Conservation (phyloP, 2,329 filamentous ascomycete genomes). For the Incumbomyces delicatus region DNA sequence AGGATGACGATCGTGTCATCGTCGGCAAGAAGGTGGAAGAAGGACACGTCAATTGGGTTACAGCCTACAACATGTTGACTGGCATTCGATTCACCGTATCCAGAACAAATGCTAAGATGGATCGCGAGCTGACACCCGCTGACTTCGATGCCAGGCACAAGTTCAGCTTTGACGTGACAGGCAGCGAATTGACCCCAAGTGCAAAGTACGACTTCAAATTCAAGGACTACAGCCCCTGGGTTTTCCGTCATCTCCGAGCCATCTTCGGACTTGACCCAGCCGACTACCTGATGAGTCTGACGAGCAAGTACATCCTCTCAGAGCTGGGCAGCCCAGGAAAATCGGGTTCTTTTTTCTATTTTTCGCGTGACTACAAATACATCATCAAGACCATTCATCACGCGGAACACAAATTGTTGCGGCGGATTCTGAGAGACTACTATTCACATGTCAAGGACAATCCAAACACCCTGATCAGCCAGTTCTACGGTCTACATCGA, state of each 20-base stretch:
- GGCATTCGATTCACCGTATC: slow-evolving; percentile 96
- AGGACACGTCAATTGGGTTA: slow-evolving; percentile 93
- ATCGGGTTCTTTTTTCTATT: slow-evolving; percentile 99
- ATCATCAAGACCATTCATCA: slow-evolving; percentile 99
- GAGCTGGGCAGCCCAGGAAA: slow-evolving; percentile 95
- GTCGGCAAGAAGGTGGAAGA: slow-evolving; percentile 98
- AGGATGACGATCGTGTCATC: slow-evolving; percentile 80
- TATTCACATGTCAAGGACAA: slow-evolving; percentile 87
- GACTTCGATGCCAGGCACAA: slow-evolving; percentile 95
- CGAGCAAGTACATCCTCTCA: slow-evolving; percentile 96
- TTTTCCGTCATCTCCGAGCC: slow-evolving; percentile 82
- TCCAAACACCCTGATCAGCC: slow-evolving; percentile 90
- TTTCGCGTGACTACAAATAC: slow-evolving; percentile 98
- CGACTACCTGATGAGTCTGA: slow-evolving; percentile 95
- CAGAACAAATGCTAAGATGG: slow-evolving; percentile 90
- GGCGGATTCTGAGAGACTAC: slow-evolving; percentile 63
- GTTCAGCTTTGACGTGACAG: slow-evolving; percentile 96
- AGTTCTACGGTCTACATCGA: slow-evolving; percentile 93
- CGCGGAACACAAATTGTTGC: slow-evolving; percentile 52
- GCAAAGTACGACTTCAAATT: slow-evolving; percentile 99
- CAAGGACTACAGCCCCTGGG: slow-evolving; percentile 99
- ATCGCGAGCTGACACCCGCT: slow-evolving; percentile 76
- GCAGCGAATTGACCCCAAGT: slow-evolving; percentile 92
- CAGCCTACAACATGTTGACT: slow-evolving; percentile 98
- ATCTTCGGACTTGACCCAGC: slow-evolving; percentile 89